These are phyloP conservation scores for Xylariomycetidae sp. DNA, from an alignment of 2,329 filamentous ascomycete genomes.

Conservation along the genomic window DNA sequence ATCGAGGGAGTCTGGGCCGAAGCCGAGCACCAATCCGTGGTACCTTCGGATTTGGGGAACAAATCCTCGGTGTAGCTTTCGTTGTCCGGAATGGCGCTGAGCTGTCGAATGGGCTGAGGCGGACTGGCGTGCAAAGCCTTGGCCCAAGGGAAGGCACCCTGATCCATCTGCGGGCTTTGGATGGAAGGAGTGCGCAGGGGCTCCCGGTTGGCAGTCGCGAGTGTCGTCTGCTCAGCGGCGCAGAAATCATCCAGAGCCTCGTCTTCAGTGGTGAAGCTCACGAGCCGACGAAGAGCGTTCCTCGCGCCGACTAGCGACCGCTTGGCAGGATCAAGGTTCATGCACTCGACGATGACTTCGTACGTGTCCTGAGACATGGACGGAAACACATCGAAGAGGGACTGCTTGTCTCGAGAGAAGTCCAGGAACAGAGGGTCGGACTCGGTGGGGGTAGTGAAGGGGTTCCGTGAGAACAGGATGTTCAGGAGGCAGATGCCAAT, in stretches of 20 bases:
- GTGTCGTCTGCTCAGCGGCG: constrained; percentile 67
- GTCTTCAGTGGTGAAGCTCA: constrained; percentile 91
- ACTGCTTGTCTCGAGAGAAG: constrained; percentile 89
- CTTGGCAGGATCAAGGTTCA: constrained; percentile 86
- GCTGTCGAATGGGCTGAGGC: constrained; percentile 66
- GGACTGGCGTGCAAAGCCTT: constrained; percentile 78
- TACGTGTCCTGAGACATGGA: constrained; percentile 98
- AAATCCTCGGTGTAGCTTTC: constrained; percentile 78
- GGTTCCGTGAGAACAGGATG: constrained; percentile 93
- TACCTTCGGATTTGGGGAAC: constrained; percentile 71
- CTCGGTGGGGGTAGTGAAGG: constrained; percentile 84
- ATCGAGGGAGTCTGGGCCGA: constrained; percentile 73
- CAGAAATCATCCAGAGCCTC: constrained; percentile 93
- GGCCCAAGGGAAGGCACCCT: constrained; percentile 88
- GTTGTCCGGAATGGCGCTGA: constrained; percentile 79
- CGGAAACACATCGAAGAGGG: constrained; percentile 94
- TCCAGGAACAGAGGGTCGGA: constrained; percentile 91
- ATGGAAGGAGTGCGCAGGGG: constrained; percentile 93
- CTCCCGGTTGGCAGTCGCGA: constrained; percentile 85
- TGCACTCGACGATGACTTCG: constrained; percentile 83
- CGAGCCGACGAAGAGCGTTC: constrained; percentile 68
- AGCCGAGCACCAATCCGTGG: constrained; percentile 71
- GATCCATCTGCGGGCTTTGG: constrained; percentile 75
- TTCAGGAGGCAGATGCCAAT: constrained; percentile 96
- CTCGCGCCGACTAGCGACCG: constrained; percentile 75